Evolutionary conservation across 805 yeast genomes (phyloP).

Genomic region (Priceomyces melissophilus): DNA sequence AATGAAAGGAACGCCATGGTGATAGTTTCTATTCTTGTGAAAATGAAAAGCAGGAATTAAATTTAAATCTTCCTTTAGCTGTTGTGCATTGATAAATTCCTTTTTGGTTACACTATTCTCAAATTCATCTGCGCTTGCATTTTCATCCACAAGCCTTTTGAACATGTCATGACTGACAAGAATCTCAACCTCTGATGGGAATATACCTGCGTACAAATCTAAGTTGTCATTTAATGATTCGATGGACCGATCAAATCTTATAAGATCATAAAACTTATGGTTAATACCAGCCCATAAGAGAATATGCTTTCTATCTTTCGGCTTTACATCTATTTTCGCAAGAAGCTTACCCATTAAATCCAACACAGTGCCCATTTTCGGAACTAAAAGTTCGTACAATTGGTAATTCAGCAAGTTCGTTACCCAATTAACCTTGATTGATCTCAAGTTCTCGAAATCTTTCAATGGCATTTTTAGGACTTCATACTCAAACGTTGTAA

Average conservation of each 20-base stretch:
- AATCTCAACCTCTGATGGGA: constrained; percentile 41
- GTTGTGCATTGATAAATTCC: constrained; percentile 22
- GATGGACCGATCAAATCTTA: constrained; percentile 34
- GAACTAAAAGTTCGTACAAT: constrained; percentile 64
- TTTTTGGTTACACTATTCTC: constrained; percentile 22
- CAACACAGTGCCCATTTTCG: constrained; percentile 53
- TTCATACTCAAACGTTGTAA: constrained; percentile 63
- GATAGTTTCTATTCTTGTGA: constrained; percentile 58
- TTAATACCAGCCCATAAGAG: constrained; percentile 56
- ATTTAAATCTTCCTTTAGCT: constrained; percentile 28
- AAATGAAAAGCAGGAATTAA: constrained; percentile 73
- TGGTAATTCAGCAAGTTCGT: constrained; percentile 68
- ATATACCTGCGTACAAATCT: constrained; percentile 39
- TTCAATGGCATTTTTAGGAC: constrained; percentile 66
- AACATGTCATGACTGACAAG: constrained; percentile 34
- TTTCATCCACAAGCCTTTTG: constrained; percentile 19
- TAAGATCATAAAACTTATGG: constrained; percentile 35
- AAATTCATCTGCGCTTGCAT: constrained; percentile 19
- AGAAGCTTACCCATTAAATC: constrained; percentile 54
- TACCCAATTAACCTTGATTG: constrained; percentile 68
- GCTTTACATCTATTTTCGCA: constrained; percentile 49
- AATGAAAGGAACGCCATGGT: constrained; percentile 84
- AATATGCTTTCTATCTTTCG: constrained; percentile 43
- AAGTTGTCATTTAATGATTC: constrained; percentile 30
- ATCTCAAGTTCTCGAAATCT: constrained; percentile 74